Evolutionary conservation across 2,329 filamentous ascomycete species (phyloP).

Genomic region (Diaporthe australafricana): DNA sequence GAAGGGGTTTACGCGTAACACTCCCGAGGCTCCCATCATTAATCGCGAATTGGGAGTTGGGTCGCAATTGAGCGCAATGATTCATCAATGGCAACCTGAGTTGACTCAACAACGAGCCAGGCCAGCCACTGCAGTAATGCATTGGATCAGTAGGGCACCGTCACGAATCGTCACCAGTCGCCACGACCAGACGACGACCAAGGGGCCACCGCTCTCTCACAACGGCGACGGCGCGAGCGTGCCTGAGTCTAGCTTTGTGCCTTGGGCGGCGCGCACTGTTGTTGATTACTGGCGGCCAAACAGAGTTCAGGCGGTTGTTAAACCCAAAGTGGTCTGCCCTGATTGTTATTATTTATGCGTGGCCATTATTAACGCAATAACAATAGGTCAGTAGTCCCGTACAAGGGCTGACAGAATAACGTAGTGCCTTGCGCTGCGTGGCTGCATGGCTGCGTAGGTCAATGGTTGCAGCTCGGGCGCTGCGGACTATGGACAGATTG

Average conservation of each 20-base stretch:
- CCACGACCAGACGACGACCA: neutral
- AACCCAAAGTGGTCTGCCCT: slow-evolving; percentile 9
- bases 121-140: neutral
- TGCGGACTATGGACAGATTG: neutral
- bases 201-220: neutral
- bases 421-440: neutral
- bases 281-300: neutral
- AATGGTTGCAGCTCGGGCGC: neutral
- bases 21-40: neutral
- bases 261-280: neutral
- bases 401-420: slow-evolving; percentile 11
- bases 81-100: slow-evolving; percentile 10
- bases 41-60: neutral
- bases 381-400: neutral
- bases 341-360: slow-evolving; percentile 22
- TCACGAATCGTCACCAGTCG: neutral
- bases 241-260: neutral
- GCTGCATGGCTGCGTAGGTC: neutral
- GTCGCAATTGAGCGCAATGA: slow-evolving; percentile 26
- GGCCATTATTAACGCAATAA: slow-evolving; percentile 5
- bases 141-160: neutral
- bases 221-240: neutral
- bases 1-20: slow-evolving; percentile 20
- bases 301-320: slow-evolving; percentile 10
- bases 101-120: slow-evolving; percentile 18